Base-by-base conservation (phyloP, 2,329 filamentous ascomycete genomes). In the Cladosporium sp. region DNA sequence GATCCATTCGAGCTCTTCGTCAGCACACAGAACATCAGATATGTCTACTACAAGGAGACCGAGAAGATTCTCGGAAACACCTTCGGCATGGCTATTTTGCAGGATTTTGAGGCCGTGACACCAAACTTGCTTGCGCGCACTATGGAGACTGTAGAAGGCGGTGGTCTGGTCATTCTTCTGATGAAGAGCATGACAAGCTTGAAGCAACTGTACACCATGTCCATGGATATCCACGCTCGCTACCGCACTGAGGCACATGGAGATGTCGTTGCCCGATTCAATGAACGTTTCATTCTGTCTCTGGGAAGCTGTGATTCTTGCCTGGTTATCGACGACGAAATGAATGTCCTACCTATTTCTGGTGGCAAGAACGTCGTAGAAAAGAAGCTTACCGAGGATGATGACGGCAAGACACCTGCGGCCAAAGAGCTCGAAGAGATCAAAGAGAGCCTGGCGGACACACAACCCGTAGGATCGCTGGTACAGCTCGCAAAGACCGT, bases 31-130 rank as follows among this genome's bases (percentile, higher is more conserved):
- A 91, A 97, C 74, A 96, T 99, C 72, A 89, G 94, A 74, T 99
- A 99, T 83, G 91, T 94, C 58, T 99, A 96, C 81, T 99, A 99
- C 80, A 99, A 99, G 77, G 94, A 99, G 78, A 97, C 94, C 25
- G 94, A 99, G 70, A 97, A 97, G 80, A 97, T 99, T 70, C 77
- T 97, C 57, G 94, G 94, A 72, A 96, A 97, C 74, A 99, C 94
- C 42, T 99, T 94, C 71, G 93, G 93, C 71, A 97, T 97, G 90
- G 97, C 91, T 73, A 96, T 99, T 63, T 77, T 99, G 65, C 94
- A 99, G 74, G 94, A 99, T 71, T 99, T 99, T 68, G 94, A 99
- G 75, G 94, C 92, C 39, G 84, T 99, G 65, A 99, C 94, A 9
- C 94, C 94, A n/a, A 99, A 99, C 71, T 82, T 97, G 63, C 83